Conservation (phyloP, 2,329 filamentous ascomycete genomes). For the Coniochaeta pulveracea region DNA sequence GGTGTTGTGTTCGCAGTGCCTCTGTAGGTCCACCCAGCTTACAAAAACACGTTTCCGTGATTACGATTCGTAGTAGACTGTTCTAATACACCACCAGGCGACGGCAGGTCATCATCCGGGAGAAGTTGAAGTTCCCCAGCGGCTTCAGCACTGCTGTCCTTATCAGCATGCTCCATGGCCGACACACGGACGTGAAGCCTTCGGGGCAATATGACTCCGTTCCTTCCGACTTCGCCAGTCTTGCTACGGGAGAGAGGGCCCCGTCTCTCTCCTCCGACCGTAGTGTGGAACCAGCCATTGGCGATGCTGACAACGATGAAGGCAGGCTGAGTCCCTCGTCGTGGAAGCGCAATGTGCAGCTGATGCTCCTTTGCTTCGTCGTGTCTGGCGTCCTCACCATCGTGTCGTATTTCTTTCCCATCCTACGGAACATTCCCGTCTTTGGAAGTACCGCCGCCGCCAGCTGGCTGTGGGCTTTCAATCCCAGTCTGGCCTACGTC, state of each 20-base stretch:
- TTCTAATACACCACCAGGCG: slow-evolving; percentile 32
- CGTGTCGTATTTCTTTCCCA: slow-evolving; percentile 79
- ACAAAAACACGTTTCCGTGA: not conserved
- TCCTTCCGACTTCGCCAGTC: slow-evolving; percentile 29
- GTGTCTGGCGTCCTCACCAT: slow-evolving; percentile 61
- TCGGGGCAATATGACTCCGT: slow-evolving; percentile 17
- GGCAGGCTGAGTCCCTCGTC: slow-evolving; percentile 15
- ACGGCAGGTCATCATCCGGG: slow-evolving; percentile 82
- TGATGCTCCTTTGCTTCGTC: slow-evolving; percentile 45
- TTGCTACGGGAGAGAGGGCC: slow-evolving; percentile 19
- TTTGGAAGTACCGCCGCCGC: slow-evolving; percentile 65
- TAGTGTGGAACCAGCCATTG: slow-evolving; percentile 12
- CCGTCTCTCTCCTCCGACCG: slow-evolving; percentile 6
- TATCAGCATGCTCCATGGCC: slow-evolving; percentile 78
- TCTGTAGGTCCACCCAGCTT: slow-evolving; percentile 29
- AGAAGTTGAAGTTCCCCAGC: slow-evolving; percentile 88
- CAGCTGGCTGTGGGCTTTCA: slow-evolving; percentile 90
- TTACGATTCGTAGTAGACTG: not conserved
- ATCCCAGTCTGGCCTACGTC: slow-evolving; percentile 93
- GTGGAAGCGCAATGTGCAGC: slow-evolving; percentile 35
- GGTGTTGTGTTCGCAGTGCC: slow-evolving; percentile 95
- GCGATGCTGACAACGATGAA: slow-evolving; percentile 16
- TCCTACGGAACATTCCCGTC: slow-evolving; percentile 75
- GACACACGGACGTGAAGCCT: slow-evolving; percentile 17
- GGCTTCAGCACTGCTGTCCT: slow-evolving; percentile 92